A percentile compares a stretch with the other conserved stretches of the same genome.
Evolutionary conservation across 495 filamentous ascomycete species (phyloP).

Genomic region (Daldinia childiae): DNA sequence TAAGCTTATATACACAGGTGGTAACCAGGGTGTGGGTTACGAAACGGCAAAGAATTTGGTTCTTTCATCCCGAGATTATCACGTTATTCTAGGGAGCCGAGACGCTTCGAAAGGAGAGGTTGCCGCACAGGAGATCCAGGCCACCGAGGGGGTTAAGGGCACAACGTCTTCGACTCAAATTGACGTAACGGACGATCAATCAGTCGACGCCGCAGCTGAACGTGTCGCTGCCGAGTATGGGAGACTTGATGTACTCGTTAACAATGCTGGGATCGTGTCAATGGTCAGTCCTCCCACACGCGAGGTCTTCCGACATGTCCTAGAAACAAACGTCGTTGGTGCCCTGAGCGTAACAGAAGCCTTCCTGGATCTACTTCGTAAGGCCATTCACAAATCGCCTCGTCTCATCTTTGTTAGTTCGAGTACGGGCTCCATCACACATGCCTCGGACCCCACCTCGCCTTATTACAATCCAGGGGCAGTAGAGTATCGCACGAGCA

Average conservation of each 20-base stretch:
- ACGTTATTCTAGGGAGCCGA: constrained; percentile 36
- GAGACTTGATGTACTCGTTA: constrained; percentile 48
- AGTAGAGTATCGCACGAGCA: constrained; percentile 45
- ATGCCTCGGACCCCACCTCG: constrained; percentile 26
- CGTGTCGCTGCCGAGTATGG: constrained; percentile 48
- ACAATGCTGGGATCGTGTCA: constrained; percentile 50
- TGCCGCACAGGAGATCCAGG: constrained; percentile 12
- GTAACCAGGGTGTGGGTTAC: constrained; percentile 59
- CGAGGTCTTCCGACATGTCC: constrained; percentile 45
- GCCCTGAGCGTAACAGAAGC: constrained; percentile 52
- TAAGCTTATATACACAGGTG: constrained; percentile 41
- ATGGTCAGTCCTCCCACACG: constrained; percentile 40
- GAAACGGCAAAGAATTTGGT: constrained; percentile 50
- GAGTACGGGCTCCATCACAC: constrained; percentile 51
- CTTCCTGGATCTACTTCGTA: constrained; percentile 53
- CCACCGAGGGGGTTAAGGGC: constrained; percentile 22
- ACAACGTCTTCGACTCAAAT: constrained; percentile 24
- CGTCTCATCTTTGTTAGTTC: constrained; percentile 41
- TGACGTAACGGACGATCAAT: constrained; percentile 32
- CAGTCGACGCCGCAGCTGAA: constrained; percentile 45
- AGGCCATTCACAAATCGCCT: constrained; percentile 34
- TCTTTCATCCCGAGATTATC: constrained; percentile 35
- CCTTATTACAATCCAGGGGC: constrained; percentile 23
- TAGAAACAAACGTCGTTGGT: constrained; percentile 55
- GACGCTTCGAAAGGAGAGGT: constrained; percentile 17